Evolutionary conservation across 495 filamentous ascomycete genomes (phyloP).

Genomic region (Baudoinia panamericana): DNA sequence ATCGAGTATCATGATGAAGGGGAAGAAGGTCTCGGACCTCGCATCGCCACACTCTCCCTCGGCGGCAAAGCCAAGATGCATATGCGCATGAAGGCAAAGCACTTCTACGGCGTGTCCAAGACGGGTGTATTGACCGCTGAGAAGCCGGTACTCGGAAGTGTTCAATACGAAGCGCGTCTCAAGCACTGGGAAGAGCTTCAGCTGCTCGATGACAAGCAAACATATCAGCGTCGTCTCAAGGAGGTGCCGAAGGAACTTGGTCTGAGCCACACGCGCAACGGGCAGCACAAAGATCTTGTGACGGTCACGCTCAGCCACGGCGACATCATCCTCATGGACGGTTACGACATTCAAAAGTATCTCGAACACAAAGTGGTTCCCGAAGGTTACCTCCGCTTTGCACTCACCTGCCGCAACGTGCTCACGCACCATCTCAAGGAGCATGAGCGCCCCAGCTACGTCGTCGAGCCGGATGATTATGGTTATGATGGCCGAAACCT

Average conservation of each 20-base stretch:
- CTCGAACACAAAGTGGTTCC: slow-evolving; percentile 60
- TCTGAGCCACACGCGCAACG: slow-evolving; percentile 22
- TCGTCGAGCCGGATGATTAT: slow-evolving; percentile 19
- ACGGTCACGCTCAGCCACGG: slow-evolving; percentile 51
- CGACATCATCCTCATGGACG: slow-evolving; percentile 75
- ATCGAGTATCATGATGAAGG: slow-evolving; percentile 75
- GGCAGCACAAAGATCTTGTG: slow-evolving; percentile 22
- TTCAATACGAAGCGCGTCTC: slow-evolving; percentile 27
- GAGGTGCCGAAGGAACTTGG: slow-evolving; percentile 22
- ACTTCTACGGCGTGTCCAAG: slow-evolving; percentile 33
- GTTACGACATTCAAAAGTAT: slow-evolving; percentile 51
- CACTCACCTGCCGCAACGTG: slow-evolving; percentile 47
- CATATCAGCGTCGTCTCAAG: slow-evolving; percentile 24
- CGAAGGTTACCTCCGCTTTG: slow-evolving; percentile 48
- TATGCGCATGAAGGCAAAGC: slow-evolving; percentile 53
- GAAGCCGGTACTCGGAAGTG: slow-evolving; percentile 30
- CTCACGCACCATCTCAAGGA: slow-evolving; percentile 32
- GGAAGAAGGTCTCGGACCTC: slow-evolving; percentile 59
- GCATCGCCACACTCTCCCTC: slow-evolving; percentile 61
- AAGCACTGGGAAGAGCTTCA: slow-evolving; percentile 14
- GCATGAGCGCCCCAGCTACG: slow-evolving; percentile 24
- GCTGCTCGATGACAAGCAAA: slow-evolving; percentile 20
- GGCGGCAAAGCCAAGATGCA: slow-evolving; percentile 56
- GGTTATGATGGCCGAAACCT: slow-evolving; percentile 9
- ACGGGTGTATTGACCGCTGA: slow-evolving; percentile 20